Base-by-base conservation (phyloP, 352 stramenopile species). In the Phytophthora hibernalis region DNA sequence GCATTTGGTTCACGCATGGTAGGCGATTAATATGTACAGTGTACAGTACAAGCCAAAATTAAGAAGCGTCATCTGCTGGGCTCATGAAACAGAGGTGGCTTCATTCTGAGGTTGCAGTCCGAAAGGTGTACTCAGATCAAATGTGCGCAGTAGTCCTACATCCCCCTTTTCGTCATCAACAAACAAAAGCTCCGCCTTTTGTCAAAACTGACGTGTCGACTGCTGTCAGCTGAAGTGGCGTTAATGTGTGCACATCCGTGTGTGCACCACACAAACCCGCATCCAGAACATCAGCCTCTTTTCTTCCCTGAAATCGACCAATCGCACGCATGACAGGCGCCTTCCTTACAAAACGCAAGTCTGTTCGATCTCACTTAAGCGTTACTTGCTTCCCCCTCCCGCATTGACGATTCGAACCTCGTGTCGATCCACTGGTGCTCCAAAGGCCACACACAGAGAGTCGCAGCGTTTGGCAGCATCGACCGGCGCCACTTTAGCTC, bases 371-470 rank as follows among this genome's bases (percentile, higher is more conserved):
- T 35, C 61, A 77, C 68, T 75, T 75, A 71, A 68, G 42, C 60
- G 72, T 45, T 73, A 80, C 68, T 77, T 80, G 13, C 21, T 59
- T 74, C 64, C 61, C 49, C 58, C 61, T 22, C n/a, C 20, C 49
- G 60, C 42, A 78, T 80, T 80, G 72, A 73, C 72, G 65, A 80
- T 75, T 74, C 60, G 40, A 76, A 71, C 54, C 50, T 68, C 59
- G 62, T 65, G 54, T 77, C 50, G 65, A 80, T 77, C 67, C 57
- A 73, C 58, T 78, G 70, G 69, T 64, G 52, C 65, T 70, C 61
- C 68, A 77, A 80, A 80, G 61, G 72, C 69, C 72, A 80, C 72
- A 80, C 48, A 71, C 64, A 74, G 56, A 75, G 47, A 75, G 70
- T 78, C 70, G 70, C 61, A 74, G 50, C 50, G 37, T 28, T 30